Evolutionary conservation across 352 stramenopile genomes (phyloP).

Genomic region (Phytophthora boehmeriae): DNA sequence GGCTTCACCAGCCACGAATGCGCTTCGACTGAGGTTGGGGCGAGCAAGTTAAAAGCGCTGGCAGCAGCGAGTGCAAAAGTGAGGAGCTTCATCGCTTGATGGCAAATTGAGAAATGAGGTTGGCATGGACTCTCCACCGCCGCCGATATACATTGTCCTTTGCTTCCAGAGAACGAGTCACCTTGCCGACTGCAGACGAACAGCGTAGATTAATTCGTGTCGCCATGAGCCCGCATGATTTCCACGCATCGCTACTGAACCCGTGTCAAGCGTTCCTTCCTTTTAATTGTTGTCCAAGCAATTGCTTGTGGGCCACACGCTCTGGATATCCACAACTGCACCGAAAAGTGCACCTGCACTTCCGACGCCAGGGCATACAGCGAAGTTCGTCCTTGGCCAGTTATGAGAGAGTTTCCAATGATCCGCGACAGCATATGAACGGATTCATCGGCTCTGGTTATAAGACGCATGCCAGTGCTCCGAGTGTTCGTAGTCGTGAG

Average conservation of each 20-base stretch:
- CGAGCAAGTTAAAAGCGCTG: constrained; percentile 3
- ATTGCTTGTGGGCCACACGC: background rate
- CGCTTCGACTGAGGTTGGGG: constrained; percentile 18
- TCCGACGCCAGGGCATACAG: background rate
- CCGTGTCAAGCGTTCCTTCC: background rate
- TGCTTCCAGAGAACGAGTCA: constrained; percentile 6
- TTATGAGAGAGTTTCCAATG: constrained; percentile 1
- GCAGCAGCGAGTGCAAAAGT: constrained; percentile 3
- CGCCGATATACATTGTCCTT: background rate
- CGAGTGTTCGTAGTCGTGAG: constrained; percentile 1
- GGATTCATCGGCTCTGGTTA: constrained; percentile 7
- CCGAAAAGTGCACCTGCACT: background rate
- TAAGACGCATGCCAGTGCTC: background rate
- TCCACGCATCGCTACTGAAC: constrained; percentile 9
- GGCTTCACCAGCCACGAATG: constrained; percentile 56
- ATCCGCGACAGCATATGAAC: constrained; percentile 27
- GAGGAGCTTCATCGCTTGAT: constrained; percentile 26
- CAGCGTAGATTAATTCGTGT: constrained; percentile 1
- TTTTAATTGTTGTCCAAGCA: background rate
- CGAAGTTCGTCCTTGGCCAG: background rate
- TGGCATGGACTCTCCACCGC: too few species aligned
- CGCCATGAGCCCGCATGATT: constrained; percentile 17
- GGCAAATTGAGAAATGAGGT: constrained; percentile 22
- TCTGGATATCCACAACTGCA: background rate
- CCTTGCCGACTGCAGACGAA: constrained; percentile 19